These are phyloP conservation scores for Cercospora brassicicola DNA, from an alignment of 2,329 filamentous ascomycete species.

Conservation along the genomic window DNA sequence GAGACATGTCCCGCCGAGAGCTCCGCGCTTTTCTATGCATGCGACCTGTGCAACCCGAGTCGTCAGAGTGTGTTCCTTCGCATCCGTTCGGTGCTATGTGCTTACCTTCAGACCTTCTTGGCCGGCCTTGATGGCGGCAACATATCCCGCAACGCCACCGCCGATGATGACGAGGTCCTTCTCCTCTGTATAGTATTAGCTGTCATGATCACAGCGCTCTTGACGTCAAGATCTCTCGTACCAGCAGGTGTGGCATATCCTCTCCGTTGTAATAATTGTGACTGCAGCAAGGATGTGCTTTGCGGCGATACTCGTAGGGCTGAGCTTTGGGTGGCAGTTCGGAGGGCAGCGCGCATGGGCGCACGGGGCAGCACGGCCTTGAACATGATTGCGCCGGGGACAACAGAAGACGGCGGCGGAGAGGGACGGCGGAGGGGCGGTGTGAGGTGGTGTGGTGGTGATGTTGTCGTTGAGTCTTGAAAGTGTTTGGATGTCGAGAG, in stretches of 20 bases:
- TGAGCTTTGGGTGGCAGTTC: slow-evolving; percentile 25
- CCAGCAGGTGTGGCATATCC: slow-evolving; percentile 58
- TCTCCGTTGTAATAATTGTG: slow-evolving; percentile 56
- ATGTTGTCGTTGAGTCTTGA: slow-evolving; percentile 3
- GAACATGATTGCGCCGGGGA: slow-evolving; percentile 27
- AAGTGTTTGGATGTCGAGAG: slow-evolving; percentile 4
- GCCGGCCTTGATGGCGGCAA: slow-evolving; percentile 97
- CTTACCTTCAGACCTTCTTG: slow-evolving; percentile 92
- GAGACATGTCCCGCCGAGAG: slow-evolving; percentile 92
- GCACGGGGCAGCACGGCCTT: slow-evolving; percentile 29
- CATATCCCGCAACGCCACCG: slow-evolving; percentile 96
- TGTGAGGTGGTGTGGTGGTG: not conserved
- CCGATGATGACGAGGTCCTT: slow-evolving; percentile 98
- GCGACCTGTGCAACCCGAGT: slow-evolving; percentile 63
- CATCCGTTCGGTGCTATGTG: slow-evolving; percentile 16
- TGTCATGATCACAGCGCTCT: not conserved
- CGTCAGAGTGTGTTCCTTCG: not conserved
- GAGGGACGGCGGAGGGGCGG: not conserved
- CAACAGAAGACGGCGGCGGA: not conserved
- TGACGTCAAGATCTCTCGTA: slow-evolving; percentile 30
- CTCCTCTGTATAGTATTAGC: slow-evolving; percentile 64
- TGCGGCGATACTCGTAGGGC: slow-evolving; percentile 32
- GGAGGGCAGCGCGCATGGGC: slow-evolving; percentile 29
- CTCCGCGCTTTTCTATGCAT: slow-evolving; percentile 97
- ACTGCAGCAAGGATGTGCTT: slow-evolving; percentile 50